A percentile compares a stretch with the other conserved stretches of the same genome.
These are phyloP conservation scores for Friedmanniomyces endolithicus DNA, from an alignment of 495 filamentous ascomycete genomes.

Conservation along the genomic window DNA sequence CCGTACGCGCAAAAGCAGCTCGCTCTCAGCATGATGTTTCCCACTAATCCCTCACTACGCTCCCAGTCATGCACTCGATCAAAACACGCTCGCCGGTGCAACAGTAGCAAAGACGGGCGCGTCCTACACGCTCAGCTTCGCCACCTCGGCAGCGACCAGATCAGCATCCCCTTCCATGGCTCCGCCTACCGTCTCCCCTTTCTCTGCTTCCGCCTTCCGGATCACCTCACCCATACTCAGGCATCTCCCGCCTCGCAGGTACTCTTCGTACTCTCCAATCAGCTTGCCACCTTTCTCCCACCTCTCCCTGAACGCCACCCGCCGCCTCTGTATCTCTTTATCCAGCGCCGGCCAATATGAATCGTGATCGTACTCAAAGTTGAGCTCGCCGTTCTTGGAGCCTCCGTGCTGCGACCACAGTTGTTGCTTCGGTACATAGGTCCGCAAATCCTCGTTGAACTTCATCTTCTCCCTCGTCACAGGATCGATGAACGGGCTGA, in stretches of 20 bases:
- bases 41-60: no score
- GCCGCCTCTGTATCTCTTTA: slow-evolving; percentile 49
- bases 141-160: slow-evolving; percentile 6
- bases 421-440: slow-evolving; percentile 65
- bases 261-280: slow-evolving; percentile 74
- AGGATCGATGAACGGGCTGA: slow-evolving; percentile 93
- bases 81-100: no score
- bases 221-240: slow-evolving; percentile 11
- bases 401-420: slow-evolving; percentile 55
- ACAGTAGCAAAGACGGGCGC: background rate
- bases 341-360: slow-evolving; percentile 80
- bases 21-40: no score
- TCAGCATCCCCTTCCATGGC: background rate
- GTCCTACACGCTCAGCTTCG: slow-evolving; percentile 7
- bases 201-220: background rate
- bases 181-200: background rate
- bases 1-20: no score
- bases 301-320: slow-evolving; percentile 45
- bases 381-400: slow-evolving; percentile 36
- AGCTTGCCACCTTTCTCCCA: slow-evolving; percentile 70
- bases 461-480: slow-evolving; percentile 80
- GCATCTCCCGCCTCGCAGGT: slow-evolving; percentile 52
- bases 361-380: slow-evolving; percentile 80
- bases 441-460: slow-evolving; percentile 77
- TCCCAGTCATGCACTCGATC: no score